Conservation (phyloP, 495 filamentous ascomycete species). For the Aspergillus campestris region DNA sequence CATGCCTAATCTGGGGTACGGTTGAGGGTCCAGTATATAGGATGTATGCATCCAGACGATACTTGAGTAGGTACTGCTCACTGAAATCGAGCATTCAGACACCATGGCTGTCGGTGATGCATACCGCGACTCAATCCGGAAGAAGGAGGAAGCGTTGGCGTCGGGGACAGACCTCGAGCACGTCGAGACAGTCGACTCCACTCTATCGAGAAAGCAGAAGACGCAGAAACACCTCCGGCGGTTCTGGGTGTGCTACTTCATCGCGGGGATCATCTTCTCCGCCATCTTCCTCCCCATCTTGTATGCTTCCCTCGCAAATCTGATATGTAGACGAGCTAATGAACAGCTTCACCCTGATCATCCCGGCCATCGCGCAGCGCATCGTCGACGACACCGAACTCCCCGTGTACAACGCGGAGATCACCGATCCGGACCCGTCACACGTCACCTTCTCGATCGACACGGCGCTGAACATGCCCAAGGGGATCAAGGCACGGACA, state of each 20-base stretch:
- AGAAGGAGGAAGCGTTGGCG: background rate
- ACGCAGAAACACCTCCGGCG: constrained; percentile 21
- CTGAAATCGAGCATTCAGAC: background rate
- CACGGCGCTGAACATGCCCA: constrained; percentile 26
- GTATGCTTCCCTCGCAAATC: constrained; percentile 15
- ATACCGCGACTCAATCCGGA: constrained; percentile 2
- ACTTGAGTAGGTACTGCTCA: background rate
- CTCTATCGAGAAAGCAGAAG: constrained; percentile 1
- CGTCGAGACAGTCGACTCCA: constrained; percentile 3
- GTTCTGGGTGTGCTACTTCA: constrained; percentile 37
- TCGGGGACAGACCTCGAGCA: constrained; percentile 7
- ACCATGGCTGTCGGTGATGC: constrained; percentile 9
- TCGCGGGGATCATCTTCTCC: constrained; percentile 28
- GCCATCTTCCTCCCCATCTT: constrained; percentile 35
- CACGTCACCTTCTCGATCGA: constrained; percentile 28
- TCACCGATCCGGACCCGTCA: constrained; percentile 24
- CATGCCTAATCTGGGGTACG: background rate
- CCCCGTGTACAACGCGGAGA: constrained; percentile 26
- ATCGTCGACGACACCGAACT: constrained; percentile 33
- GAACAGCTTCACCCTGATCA: constrained; percentile 17
- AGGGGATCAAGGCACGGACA: constrained; percentile 21
- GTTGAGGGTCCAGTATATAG: background rate
- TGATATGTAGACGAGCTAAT: too few species aligned
- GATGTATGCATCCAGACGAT: background rate
- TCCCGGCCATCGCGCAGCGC: constrained; percentile 34